Conservation (phyloP, 2,329 filamentous ascomycete species). For the Rugonectria rugulosa region DNA sequence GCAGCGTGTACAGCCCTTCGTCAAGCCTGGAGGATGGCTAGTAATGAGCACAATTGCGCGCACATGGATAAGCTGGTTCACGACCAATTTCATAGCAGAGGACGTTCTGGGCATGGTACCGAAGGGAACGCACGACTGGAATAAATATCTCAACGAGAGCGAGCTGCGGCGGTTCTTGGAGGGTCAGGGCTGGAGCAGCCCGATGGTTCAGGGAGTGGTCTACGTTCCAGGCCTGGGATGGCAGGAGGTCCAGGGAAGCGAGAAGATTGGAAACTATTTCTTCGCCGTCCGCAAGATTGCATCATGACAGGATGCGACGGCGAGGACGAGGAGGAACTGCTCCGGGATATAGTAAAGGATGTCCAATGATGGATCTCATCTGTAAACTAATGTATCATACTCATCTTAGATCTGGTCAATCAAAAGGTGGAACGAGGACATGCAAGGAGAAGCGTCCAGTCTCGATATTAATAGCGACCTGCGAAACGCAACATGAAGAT, state of each 20-base stretch:
- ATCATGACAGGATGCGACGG: conserved; percentile 7
- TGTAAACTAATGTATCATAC: conserved; percentile 17
- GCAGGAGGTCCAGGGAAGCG: conserved; percentile 82
- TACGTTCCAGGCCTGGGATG: conserved; percentile 93
- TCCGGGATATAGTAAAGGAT: neutral
- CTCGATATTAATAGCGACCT: neutral
- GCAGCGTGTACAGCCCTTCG: conserved; percentile 72
- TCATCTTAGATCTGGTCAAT: neutral
- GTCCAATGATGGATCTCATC: neutral
- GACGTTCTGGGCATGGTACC: conserved; percentile 88
- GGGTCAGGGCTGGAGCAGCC: conserved; percentile 64
- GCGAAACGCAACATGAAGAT: neutral
- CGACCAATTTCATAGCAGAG: conserved; percentile 92
- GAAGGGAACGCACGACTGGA: conserved; percentile 93
- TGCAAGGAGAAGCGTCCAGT: neutral
- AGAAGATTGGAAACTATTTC: conserved; percentile 94
- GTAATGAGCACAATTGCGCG: conserved; percentile 91
- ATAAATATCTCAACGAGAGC: conserved; percentile 88
- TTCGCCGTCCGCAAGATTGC: conserved; percentile 73
- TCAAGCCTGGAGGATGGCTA: conserved; percentile 92
- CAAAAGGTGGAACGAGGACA: neutral
- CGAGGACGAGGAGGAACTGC: neutral
- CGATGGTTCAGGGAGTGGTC: conserved; percentile 78
- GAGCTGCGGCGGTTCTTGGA: conserved; percentile 71
- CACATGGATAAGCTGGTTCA: conserved; percentile 87